These are phyloP conservation scores for Colletotrichum incanum DNA, from an alignment of 2,329 filamentous ascomycete species.

Conservation along the genomic window DNA sequence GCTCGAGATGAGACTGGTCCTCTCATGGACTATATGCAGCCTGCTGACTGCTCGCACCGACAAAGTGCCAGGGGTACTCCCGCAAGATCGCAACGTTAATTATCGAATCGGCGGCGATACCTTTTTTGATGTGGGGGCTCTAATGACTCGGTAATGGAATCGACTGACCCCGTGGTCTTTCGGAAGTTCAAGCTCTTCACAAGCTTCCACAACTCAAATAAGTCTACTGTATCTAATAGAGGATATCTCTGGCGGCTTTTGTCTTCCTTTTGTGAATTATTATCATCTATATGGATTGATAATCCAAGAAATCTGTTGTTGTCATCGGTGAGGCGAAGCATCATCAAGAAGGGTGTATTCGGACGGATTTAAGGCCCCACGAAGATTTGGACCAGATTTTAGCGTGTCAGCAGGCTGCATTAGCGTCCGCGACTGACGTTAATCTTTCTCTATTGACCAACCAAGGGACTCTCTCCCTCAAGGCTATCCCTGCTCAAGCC, in stretches of 20 bases:
- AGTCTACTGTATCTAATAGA: background rate
- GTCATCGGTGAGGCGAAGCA: slow-evolving; percentile 26
- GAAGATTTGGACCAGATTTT: background rate
- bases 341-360: background rate
- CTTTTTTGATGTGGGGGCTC: background rate
- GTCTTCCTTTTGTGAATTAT: background rate
- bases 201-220: background rate
- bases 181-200: background rate
- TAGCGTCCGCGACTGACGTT: slow-evolving; percentile 28
- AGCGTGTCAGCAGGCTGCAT: slow-evolving; percentile 40
- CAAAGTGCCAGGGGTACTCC: slow-evolving; percentile 7
- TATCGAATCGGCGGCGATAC: slow-evolving; percentile 19
- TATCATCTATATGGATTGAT: background rate
- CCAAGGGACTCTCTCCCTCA: background rate
- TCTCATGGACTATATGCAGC: slow-evolving; percentile 25
- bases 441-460: slow-evolving; percentile 7
- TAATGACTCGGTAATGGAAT: background rate
- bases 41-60: slow-evolving; percentile 20
- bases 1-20: background rate
- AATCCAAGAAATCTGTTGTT: background rate
- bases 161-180: background rate
- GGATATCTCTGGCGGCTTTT: background rate
- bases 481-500: background rate
- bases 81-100: slow-evolving; percentile 7
- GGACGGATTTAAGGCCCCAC: slow-evolving; percentile 20